Evolutionary conservation across 169 alveolate genomes (phyloP).

Genomic region (Eimeria praecox): DNA sequence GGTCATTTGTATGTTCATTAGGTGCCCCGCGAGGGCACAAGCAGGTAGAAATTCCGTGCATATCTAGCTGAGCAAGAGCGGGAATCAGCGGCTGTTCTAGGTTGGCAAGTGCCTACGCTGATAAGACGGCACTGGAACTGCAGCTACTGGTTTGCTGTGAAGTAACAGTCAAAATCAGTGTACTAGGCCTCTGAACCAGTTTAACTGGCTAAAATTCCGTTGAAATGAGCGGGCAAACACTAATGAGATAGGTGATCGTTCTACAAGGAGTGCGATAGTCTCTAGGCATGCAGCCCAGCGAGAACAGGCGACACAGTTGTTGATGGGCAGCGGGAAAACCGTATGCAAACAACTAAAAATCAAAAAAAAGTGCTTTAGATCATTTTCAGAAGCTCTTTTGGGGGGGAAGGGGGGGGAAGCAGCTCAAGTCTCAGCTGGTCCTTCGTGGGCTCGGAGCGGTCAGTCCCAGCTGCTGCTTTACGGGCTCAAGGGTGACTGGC

Average conservation of each 20-base stretch:
- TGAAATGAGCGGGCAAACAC: background rate
- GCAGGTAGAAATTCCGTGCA: constrained; percentile 76
- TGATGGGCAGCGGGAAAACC: background rate
- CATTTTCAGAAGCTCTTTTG: background rate
- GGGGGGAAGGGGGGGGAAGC: background rate
- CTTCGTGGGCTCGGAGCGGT: background rate
- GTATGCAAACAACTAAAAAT: background rate
- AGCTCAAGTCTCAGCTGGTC: background rate
- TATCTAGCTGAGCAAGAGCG: constrained; percentile 8
- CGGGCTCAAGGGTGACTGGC: background rate
- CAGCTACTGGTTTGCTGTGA: background rate
- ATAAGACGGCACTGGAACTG: background rate
- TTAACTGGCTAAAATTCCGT: background rate
- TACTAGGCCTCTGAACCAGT: background rate
- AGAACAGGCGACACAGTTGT: background rate
- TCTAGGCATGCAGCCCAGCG: background rate
- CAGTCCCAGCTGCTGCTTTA: background rate
- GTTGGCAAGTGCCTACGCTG: background rate
- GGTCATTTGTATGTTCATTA: background rate
- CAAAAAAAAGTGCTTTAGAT: background rate
- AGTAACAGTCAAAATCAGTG: background rate
- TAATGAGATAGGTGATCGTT: background rate
- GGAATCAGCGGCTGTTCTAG: background rate
- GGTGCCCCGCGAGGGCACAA: constrained; percentile 76
- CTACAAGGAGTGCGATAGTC: background rate